These are phyloP conservation scores for Solanum bukasovii DNA, from an alignment of 257 asterid genomes.

Conservation along the genomic window DNA sequence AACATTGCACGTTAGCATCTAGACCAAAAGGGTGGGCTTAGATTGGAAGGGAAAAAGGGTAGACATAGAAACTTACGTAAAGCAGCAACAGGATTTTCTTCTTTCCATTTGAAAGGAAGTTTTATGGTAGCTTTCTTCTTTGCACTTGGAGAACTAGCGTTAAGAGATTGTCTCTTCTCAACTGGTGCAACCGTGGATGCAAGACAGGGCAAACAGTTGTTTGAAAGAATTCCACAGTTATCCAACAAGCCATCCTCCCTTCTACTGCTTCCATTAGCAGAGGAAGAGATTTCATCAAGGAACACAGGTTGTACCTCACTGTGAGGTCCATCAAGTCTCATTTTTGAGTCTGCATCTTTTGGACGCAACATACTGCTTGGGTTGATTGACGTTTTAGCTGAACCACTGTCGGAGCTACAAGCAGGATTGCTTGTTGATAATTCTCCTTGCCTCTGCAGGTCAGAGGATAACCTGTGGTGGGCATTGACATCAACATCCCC, in stretches of 20 bases:
- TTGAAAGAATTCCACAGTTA: conserved; percentile 67
- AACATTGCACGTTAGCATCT: not conserved
- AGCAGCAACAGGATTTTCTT: conserved; percentile 47
- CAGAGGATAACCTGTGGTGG: conserved; percentile 14
- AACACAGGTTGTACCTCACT: conserved; percentile 39
- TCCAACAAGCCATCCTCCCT: conserved; percentile 50
- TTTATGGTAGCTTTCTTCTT: conserved; percentile 68
- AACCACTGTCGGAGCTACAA: conserved; percentile 31
- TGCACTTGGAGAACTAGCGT: conserved; percentile 59
- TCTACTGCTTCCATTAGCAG: conserved; percentile 33
- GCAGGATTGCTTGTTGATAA: conserved; percentile 24
- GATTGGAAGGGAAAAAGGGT: not conserved
- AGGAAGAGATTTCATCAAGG: conserved; percentile 42
- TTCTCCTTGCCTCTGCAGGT: conserved; percentile 22
- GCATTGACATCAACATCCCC: conserved; percentile 20
- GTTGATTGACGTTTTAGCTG: conserved; percentile 17
- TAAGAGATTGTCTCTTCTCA: conserved; percentile 63
- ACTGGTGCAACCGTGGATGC: conserved; percentile 53
- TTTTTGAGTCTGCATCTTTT: conserved; percentile 13
- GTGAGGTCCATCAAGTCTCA: conserved; percentile 28
- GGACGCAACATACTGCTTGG: conserved; percentile 17
- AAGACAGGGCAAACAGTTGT: conserved; percentile 84
- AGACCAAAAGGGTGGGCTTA: not conserved
- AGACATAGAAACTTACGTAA: conserved; percentile 41
- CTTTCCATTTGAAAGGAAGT: conserved; percentile 77